These are phyloP conservation scores for Xylaria sp. DNA, from an alignment of 2,329 filamentous ascomycete species.

Conservation along the genomic window DNA sequence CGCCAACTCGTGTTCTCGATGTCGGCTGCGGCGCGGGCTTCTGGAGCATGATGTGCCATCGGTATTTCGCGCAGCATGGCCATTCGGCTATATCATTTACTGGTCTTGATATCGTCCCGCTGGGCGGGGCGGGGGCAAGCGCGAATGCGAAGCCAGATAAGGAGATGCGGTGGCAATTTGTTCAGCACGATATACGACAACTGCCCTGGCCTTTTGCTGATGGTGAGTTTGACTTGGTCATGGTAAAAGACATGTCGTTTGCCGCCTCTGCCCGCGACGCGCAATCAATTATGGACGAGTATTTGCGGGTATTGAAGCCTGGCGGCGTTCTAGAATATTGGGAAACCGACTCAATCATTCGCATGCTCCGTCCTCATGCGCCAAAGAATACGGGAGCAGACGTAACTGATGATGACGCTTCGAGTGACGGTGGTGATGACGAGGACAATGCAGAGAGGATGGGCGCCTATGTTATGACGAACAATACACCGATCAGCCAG, in stretches of 20 bases:
- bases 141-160: slow-evolving; percentile 65
- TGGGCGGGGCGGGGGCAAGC: slow-evolving; percentile 62
- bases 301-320: slow-evolving; percentile 77
- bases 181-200: slow-evolving; percentile 85
- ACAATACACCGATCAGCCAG: slow-evolving; percentile 82
- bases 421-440: slow-evolving; percentile 61
- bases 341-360: slow-evolving; percentile 87
- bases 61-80: slow-evolving; percentile 76
- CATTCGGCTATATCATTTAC: slow-evolving; percentile 78
- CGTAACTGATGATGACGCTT: slow-evolving; percentile 46
- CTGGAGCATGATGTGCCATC: slow-evolving; percentile 90
- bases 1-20: slow-evolving; percentile 83
- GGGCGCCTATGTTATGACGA: slow-evolving; percentile 83
- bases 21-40: slow-evolving; percentile 88
- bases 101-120: slow-evolving; percentile 81
- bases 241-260: slow-evolving; percentile 85
- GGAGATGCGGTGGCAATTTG: slow-evolving; percentile 87
- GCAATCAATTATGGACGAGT: slow-evolving; percentile 72
- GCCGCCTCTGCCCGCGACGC: slow-evolving; percentile 69
- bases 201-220: slow-evolving; percentile 80
- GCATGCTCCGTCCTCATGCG: slow-evolving; percentile 83
- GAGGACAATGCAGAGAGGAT: slow-evolving; percentile 72
- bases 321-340: slow-evolving; percentile 87
- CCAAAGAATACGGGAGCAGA: slow-evolving; percentile 50
- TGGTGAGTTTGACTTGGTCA: slow-evolving; percentile 85